These are phyloP conservation scores for Ricinus communis DNA, from an alignment of 345 rosid species.

Conservation along the genomic window DNA sequence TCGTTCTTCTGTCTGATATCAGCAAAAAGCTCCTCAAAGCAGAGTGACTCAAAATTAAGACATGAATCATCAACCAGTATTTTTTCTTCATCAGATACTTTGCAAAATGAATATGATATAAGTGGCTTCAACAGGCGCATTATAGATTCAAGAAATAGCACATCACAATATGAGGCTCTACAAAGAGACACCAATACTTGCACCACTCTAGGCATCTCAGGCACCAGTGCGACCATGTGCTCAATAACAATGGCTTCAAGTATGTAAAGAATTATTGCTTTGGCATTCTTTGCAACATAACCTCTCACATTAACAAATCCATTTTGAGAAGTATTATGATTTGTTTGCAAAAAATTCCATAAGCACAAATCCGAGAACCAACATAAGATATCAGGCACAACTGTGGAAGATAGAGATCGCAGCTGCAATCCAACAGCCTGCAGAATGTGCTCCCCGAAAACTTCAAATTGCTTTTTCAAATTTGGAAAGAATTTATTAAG, in stretches of 20 bases:
- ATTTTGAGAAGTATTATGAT: conserved; percentile 26
- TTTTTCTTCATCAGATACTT: conserved; percentile 55
- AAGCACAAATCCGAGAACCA: conserved; percentile 79
- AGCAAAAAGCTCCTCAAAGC: conserved; percentile 66
- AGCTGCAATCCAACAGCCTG: conserved; percentile 81
- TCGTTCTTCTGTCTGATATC: conserved; percentile 43
- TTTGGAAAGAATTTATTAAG: conserved; percentile 65
- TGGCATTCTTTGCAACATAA: conserved; percentile 64
- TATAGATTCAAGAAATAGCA: conserved; percentile 60
- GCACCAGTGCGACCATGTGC: conserved; percentile 84
- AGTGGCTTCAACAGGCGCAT: conserved; percentile 63
- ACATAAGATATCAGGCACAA: conserved; percentile 69
- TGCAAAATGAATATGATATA: conserved; percentile 60
- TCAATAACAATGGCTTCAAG: conserved; percentile 66
- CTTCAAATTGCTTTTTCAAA: conserved; percentile 61
- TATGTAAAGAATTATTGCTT: conserved; percentile 66
- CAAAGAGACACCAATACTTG: conserved; percentile 68
- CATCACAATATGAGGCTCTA: conserved; percentile 59
- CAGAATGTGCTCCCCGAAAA: conserved; percentile 68
- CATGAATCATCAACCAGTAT: conserved; percentile 47
- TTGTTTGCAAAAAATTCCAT: conserved; percentile 50
- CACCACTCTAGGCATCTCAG: conserved; percentile 76
- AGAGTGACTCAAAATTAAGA: conserved; percentile 68
- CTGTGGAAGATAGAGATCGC: conserved; percentile 54
- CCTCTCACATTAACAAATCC: conserved; percentile 52